Percentiles rank a stretch among this genome's conserved stretches.
Evolutionary conservation across 805 yeast genomes (phyloP).

Genomic region (Starmerella apis): DNA sequence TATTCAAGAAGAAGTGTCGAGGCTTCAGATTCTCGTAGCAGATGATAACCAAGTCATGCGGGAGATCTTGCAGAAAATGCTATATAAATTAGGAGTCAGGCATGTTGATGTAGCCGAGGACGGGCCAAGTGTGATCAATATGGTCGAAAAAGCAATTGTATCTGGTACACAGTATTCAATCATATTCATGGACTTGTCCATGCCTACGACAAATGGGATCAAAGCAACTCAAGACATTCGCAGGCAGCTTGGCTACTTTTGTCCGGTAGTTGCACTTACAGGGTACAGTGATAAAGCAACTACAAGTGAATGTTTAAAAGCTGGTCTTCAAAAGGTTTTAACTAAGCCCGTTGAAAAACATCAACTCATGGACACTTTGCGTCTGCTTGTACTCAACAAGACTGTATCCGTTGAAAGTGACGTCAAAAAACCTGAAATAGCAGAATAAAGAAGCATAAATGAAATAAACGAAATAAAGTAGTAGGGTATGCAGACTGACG

Average conservation of each 20-base stretch:
- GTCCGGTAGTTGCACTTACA: constrained; percentile 86
- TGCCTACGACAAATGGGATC: constrained; percentile 28
- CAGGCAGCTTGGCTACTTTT: constrained; percentile 45
- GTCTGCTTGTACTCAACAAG: not conserved
- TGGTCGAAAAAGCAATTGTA: constrained; percentile 42
- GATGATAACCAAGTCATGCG: constrained; percentile 88
- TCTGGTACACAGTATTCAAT: constrained; percentile 31
- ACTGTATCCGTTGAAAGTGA: no score
- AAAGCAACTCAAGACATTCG: constrained; percentile 42
- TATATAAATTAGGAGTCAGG: constrained; percentile 62
- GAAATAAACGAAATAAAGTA: no score
- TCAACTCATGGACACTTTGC: constrained; percentile 4
- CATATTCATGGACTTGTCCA: constrained; percentile 29
- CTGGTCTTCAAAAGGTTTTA: constrained; percentile 81
- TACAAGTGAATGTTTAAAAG: constrained; percentile 61
- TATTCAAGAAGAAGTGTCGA: not conserved
- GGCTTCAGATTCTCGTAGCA: constrained; percentile 57
- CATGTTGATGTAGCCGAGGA: constrained; percentile 71
- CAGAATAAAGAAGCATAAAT: not conserved
- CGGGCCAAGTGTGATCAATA: constrained; percentile 76
- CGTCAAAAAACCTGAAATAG: no score
- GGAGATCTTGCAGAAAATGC: constrained; percentile 77
- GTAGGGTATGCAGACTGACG: no score
- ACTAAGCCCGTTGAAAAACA: constrained; percentile 66
- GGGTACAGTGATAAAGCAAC: constrained; percentile 88